Evolutionary conservation across 2,329 filamentous ascomycete species (phyloP).

Genomic region (Colletotrichum sp.): DNA sequence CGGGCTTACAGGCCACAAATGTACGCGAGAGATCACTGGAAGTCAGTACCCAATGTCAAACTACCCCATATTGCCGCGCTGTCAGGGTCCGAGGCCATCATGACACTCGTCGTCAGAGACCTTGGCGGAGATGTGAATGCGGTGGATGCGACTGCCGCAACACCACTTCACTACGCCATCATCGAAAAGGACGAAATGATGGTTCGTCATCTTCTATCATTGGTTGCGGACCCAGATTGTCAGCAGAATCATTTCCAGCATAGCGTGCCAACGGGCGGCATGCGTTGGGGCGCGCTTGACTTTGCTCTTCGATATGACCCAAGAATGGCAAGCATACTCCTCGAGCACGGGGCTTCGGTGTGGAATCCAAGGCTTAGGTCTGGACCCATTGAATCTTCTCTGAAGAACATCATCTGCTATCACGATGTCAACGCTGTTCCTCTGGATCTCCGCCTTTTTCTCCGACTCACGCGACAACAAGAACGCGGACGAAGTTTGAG

Average conservation of each 20-base stretch:
- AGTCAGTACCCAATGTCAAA: accelerated
- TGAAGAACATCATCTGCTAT: neutral
- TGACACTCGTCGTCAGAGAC: neutral
- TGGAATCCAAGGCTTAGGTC: neutral
- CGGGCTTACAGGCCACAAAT: accelerated
- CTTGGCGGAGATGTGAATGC: neutral
- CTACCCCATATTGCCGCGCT: neutral
- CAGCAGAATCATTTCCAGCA: neutral
- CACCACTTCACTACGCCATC: neutral
- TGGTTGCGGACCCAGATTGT: neutral
- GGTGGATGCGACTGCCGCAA: neutral
- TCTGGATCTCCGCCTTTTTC: neutral
- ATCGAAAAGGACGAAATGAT: neutral
- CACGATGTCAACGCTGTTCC: neutral
- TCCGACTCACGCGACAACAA: neutral
- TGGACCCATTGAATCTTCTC: neutral
- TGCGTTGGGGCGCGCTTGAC: neutral
- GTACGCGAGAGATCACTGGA: neutral
- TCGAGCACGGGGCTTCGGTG: neutral
- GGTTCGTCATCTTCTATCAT: neutral
- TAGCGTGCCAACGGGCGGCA: neutral
- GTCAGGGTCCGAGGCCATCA: neutral
- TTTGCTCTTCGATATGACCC: neutral
- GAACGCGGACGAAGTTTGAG: neutral
- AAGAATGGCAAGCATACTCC: neutral